Percentiles rank a stretch among this genome's conserved stretches.
Conservation (phyloP, 2,329 filamentous ascomycete species). For the Aspergillus tamarii region DNA sequence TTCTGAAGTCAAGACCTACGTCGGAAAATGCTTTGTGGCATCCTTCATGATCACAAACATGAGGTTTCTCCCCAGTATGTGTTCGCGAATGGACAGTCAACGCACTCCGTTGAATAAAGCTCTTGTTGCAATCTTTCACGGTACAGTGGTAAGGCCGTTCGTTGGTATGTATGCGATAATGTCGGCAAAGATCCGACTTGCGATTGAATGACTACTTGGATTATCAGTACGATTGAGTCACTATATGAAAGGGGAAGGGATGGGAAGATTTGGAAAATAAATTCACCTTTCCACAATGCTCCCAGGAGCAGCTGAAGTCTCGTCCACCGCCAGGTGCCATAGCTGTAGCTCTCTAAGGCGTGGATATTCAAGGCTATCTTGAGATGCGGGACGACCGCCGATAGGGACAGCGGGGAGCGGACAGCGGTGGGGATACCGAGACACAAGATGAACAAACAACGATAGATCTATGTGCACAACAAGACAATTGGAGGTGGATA, state of each 20-base stretch:
- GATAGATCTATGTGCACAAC: slow-evolving; percentile 2
- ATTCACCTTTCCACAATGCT: slow-evolving; percentile 48
- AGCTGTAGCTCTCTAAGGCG: slow-evolving; percentile 12
- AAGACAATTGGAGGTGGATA: slow-evolving; percentile 5
- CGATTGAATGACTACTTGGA: slow-evolving; percentile 49
- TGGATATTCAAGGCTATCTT: neutral
- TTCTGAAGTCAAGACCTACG: slow-evolving; percentile 31
- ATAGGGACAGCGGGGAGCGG: slow-evolving; percentile 10
- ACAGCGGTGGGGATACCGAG: slow-evolving; percentile 1
- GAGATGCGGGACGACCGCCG: slow-evolving; percentile 9
- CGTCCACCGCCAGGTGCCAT: slow-evolving; percentile 47
- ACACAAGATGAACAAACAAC: neutral
- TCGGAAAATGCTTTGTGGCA: slow-evolving; percentile 50
- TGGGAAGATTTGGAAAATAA: neutral
- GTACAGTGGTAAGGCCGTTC: slow-evolving; percentile 52
- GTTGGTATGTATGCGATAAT: slow-evolving; percentile 53
- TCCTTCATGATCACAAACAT: slow-evolving; percentile 47
- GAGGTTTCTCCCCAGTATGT: slow-evolving; percentile 50
- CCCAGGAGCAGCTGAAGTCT: slow-evolving; percentile 50
- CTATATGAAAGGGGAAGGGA: neutral
- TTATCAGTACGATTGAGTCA: slow-evolving; percentile 8
- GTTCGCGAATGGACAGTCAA: slow-evolving; percentile 51
- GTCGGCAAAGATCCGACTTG: slow-evolving; percentile 52
- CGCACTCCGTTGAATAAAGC: slow-evolving; percentile 53
- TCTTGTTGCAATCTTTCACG: slow-evolving; percentile 50